Base-by-base conservation (phyloP, 1,284 basidiomycete species). In the Pseudozyma sp. region DNA sequence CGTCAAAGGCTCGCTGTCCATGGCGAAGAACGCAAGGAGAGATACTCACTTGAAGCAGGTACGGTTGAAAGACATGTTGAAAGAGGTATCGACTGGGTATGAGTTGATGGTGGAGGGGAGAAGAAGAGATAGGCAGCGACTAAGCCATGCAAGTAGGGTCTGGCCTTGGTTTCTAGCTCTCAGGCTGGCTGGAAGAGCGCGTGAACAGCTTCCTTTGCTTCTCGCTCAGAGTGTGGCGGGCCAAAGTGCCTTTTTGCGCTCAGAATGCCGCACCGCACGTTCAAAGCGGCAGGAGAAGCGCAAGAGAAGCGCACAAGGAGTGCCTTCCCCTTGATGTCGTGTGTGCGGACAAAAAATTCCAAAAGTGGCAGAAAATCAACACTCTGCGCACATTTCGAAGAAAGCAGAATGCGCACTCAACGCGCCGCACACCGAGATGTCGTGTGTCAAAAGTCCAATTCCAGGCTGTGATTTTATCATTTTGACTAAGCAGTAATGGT, bases 31-130 rank as follows among this genome's bases (percentile, higher is more conserved):
- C 3, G 6, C 25, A 18, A 21, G 10, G 13, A 5, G 9, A 18
- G 5, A 16, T 14, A 74, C 76, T 64, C 45, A 78, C 72, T 78
- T 78, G 72, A 72, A 78, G 72, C 76, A 78, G 65, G 63, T 75
- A 70, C 76, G 71, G 65, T 65, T 64, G 73, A 56, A 72, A 56
- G 73, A 71, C 73, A 76, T 76, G 35, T 43, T 69, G 54, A n/a
- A 11, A 31, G 21, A 16, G 19, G 45, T 25, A 44, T 54, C 21
- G 52, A 57, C n/a, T 36, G 35, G 14, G 45, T 48, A 36, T 39
- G 45, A 51, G 45, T 47, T 47, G 55, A 42, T 55, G 60, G 51
- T 52, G 45, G 43, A 42, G 25, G 25, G 25, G 51, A 49, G 14
- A 47, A 16, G 49, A 11, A 59, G 54, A 19, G 45, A 16, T 44